phyloP scores from a whole-genome alignment of 2,329 filamentous ascomycete species.

The Exophiala lecanii-corni region DNA sequence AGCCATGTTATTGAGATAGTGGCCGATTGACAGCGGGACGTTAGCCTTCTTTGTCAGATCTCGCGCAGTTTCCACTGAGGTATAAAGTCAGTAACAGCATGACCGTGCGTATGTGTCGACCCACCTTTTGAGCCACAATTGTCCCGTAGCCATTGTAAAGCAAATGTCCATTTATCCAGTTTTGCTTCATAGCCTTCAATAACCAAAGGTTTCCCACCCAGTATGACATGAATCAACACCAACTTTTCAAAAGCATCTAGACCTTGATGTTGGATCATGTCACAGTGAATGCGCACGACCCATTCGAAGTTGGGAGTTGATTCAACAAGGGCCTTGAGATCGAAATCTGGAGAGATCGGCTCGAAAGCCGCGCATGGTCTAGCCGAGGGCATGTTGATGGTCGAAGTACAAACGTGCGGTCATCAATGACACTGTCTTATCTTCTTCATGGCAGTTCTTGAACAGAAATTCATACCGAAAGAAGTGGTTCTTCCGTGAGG shows the following conservation, averaged over 20 bases:
- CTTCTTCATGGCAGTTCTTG: constrained; percentile 1
- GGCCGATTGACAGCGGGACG: constrained; percentile 78
- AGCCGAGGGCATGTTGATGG: constrained; percentile 64
- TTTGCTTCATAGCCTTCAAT: constrained; percentile 81
- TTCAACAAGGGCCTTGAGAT: constrained; percentile 71
- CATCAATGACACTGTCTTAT: constrained; percentile 6
- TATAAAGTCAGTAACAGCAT: constrained; percentile 7
- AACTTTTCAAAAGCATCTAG: constrained; percentile 80
- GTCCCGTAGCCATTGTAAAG: constrained; percentile 70
- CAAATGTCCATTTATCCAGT: constrained; percentile 74
- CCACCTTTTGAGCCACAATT: constrained; percentile 74
- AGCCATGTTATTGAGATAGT: constrained; percentile 85
- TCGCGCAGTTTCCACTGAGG: constrained; percentile 72
- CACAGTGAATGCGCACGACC: constrained; percentile 72
- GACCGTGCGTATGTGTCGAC: constrained; percentile 27
- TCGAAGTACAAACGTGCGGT: too few relatives aligned
- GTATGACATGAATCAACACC: constrained; percentile 75
- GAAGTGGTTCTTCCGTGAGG: too few relatives aligned
- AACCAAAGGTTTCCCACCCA: constrained; percentile 80
- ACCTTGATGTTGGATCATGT: constrained; percentile 72
- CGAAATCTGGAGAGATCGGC: constrained; percentile 79
- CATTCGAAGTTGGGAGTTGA: constrained; percentile 79
- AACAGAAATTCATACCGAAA: too few relatives aligned
- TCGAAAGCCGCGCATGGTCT: constrained; percentile 87
- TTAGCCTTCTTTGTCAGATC: constrained; percentile 70